Conservation (phyloP, 371 early-diverging fungal genomes). For the Mucor irregularis region DNA sequence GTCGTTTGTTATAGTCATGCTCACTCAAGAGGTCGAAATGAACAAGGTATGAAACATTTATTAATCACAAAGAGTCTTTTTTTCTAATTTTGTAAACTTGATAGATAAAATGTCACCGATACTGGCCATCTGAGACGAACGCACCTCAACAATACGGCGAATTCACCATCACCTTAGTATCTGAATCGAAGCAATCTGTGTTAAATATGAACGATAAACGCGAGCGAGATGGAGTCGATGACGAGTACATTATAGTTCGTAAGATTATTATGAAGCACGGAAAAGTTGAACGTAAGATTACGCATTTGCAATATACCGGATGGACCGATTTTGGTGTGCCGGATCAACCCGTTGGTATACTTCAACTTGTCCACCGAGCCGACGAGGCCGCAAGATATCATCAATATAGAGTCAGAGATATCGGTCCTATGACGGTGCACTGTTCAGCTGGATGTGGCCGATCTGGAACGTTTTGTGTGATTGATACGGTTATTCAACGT, state of each 20-base stretch:
- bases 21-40: conserved; percentile 79
- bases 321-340: conserved; percentile 89
- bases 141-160: conserved; percentile 32
- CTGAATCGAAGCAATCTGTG: conserved; percentile 15
- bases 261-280: not conserved
- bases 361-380: conserved; percentile 56
- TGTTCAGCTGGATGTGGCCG: conserved; percentile 97
- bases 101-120: conserved; percentile 61
- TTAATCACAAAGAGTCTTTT: not conserved
- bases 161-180: conserved; percentile 21
- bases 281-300: conserved; percentile 38
- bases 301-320: conserved; percentile 76
- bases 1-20: conserved; percentile 75
- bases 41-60: conserved; percentile 50
- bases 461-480: conserved; percentile 87
- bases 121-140: conserved; percentile 61
- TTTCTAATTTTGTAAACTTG: not conserved
- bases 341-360: conserved; percentile 49
- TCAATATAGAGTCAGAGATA: not conserved
- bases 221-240: conserved; percentile 3
- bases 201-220: conserved; percentile 30
- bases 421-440: conserved; percentile 83
- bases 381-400: conserved; percentile 35
- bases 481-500: conserved; percentile 63
- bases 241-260: conserved; percentile 23